Evolutionary conservation across 1,284 basidiomycete genomes (phyloP).

Genomic region (Pulchroboletus neoregius): DNA sequence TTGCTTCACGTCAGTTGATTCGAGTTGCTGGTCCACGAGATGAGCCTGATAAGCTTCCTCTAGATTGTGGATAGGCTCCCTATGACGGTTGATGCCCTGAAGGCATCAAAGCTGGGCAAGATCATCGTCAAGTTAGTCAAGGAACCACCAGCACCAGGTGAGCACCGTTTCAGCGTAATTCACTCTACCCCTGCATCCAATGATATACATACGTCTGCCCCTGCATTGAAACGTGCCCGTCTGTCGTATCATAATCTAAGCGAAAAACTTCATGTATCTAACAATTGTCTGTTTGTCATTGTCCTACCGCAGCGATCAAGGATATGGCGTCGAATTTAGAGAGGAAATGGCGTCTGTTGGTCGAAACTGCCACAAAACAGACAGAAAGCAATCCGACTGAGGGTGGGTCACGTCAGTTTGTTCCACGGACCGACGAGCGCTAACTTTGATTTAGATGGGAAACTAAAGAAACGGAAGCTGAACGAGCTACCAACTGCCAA

Average conservation of each 20-base stretch:
- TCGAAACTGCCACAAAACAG: constrained; percentile 43
- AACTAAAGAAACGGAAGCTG: constrained; percentile 70
- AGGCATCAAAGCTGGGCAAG: constrained; percentile 70
- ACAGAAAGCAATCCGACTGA: constrained; percentile 48
- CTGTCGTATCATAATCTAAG: constrained; percentile 38
- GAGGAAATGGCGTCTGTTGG: constrained; percentile 69
- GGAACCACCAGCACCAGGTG: constrained; percentile 64
- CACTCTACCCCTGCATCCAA: constrained; percentile 19
- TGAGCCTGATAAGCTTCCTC: constrained; percentile 20
- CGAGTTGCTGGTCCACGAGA: constrained; percentile 8
- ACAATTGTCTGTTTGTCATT: constrained; percentile 45
- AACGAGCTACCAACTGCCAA: constrained; percentile 46
- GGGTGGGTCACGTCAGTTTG: constrained; percentile 66
- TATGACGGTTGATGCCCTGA: constrained; percentile 62
- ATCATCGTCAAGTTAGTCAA: constrained; percentile 69
- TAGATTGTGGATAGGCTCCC: constrained; percentile 81
- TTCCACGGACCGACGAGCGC: constrained; percentile 26
- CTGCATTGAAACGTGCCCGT: constrained; percentile 26
- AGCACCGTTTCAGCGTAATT: constrained; percentile 37
- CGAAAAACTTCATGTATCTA: constrained; percentile 63
- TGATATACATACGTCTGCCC: constrained; percentile 29
- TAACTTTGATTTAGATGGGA: constrained; percentile 43
- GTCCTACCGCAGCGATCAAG: constrained; percentile 68
- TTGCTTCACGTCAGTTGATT: constrained; percentile 66
- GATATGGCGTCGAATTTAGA: constrained; percentile 85